Percentiles rank a stretch among this genome's conserved stretches.
These are phyloP conservation scores for Sisymbrium irio DNA, from an alignment of 345 rosid genomes.

Conservation along the genomic window DNA sequence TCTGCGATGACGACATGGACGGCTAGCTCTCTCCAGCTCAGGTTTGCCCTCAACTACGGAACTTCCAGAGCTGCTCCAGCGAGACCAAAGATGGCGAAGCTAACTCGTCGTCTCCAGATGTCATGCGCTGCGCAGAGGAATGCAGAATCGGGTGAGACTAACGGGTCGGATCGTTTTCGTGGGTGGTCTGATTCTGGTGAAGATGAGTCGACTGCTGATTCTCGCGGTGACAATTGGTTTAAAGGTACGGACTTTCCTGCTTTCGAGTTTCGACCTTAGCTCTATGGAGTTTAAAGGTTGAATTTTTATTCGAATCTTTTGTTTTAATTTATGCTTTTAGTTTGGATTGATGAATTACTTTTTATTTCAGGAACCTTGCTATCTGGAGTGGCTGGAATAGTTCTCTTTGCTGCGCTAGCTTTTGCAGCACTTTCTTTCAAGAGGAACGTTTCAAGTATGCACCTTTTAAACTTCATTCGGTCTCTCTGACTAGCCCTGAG, in stretches of 20 bases:
- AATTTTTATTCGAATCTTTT: not conserved
- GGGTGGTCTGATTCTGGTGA: conserved; percentile 69
- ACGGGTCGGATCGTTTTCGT: conserved; percentile 47
- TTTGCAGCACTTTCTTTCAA: conserved; percentile 59
- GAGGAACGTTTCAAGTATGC: conserved; percentile 51
- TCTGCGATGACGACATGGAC: conserved; percentile 46
- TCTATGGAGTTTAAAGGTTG: too few relatives aligned
- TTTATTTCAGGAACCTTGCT: conserved; percentile 63
- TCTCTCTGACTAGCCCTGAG: not conserved
- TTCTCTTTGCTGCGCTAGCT: conserved; percentile 55
- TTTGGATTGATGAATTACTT: conserved; percentile 49
- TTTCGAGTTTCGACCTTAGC: not conserved
- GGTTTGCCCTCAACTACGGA: conserved; percentile 45
- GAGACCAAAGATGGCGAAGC: conserved; percentile 36
- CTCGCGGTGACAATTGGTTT: conserved; percentile 45
- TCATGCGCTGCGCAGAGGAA: conserved; percentile 36
- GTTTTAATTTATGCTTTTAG: conserved; percentile 1
- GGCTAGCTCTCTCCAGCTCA: conserved; percentile 83
- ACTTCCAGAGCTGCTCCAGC: conserved; percentile 31
- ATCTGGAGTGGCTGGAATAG: conserved; percentile 64
- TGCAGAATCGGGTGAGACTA: conserved; percentile 16
- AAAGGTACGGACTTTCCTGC: conserved; percentile 44
- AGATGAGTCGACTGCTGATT: conserved; percentile 36
- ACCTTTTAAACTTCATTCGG: not conserved
- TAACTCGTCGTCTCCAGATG: conserved; percentile 30